Base-by-base conservation (phyloP, 1,284 basidiomycete species). In the Marasmius tenuissimus region DNA sequence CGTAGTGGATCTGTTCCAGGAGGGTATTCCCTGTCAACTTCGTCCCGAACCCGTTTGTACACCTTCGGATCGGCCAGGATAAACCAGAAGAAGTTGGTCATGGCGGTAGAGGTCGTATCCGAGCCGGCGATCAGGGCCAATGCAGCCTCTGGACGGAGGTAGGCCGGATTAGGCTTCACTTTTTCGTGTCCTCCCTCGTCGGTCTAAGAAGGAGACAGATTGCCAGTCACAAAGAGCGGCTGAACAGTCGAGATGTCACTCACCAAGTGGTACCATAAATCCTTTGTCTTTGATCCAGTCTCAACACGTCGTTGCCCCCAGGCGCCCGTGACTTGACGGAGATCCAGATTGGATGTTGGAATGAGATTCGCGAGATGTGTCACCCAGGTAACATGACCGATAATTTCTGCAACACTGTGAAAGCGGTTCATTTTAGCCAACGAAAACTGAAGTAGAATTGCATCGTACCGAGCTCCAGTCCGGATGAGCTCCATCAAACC, bases 181-280 rank as follows among this genome's bases (percentile, higher is more conserved):
- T 53, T 47, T 14, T 56, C 62, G 47, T 70, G 52, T 12, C 71
- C 72, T 50, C 75, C 77, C 68, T 80, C 76, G 53, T 78, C 74
- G 45, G 73, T 78, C 78, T 80, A 54, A 50, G 48, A 49, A n/a
- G 18, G 8, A 16, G 16, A 38, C 35, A 4, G 27, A 2, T 27
- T n/a, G n/a, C n/a, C 27, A 4, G 27, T 27, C 2, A 27, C 4
- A 2, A 27, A 52, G 49, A 16, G 50, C 4, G 4, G 51, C 59
- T 48, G n/a, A 12, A 34, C 22, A 38, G 45, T 51, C n/a, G 14
- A 8, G 7, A 39, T 33, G 33, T 22, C 20, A 47, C 63, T 5
- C 61, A 81, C 81, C 20, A 82, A 64, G 65, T 82, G 74, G 65
- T 80, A 75, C 67, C 78, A 82, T 8, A 82, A 68, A 64, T 82